These are phyloP conservation scores for Mentha longifolia DNA, from an alignment of 257 asterid species.

Conservation along the genomic window DNA sequence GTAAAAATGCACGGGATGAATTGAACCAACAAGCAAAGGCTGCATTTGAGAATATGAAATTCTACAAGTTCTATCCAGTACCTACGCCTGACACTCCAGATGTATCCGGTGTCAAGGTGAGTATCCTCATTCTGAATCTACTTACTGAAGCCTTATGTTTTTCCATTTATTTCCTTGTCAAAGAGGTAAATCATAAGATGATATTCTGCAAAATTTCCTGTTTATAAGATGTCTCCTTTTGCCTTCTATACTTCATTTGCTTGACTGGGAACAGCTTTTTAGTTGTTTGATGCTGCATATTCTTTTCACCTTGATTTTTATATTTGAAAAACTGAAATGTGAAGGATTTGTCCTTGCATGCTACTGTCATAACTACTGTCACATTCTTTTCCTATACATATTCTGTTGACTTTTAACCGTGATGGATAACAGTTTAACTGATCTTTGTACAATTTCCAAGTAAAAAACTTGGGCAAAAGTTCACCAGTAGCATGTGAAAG, in stretches of 20 bases:
- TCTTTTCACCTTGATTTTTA: neutral
- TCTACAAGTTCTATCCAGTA: constrained; percentile 87
- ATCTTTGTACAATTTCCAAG: neutral
- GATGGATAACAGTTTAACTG: constrained; percentile 1
- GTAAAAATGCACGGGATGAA: constrained; percentile 74
- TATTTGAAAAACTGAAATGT: neutral
- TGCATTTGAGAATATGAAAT: constrained; percentile 71
- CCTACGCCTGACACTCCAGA: constrained; percentile 75
- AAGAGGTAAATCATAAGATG: constrained; percentile 3
- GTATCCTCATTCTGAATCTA: constrained; percentile 8
- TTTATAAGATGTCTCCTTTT: neutral
- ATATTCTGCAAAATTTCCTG: constrained; percentile 2
- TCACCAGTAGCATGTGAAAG: neutral
- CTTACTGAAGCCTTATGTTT: neutral
- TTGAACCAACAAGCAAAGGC: constrained; percentile 69
- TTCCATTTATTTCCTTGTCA: neutral
- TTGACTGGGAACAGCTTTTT: neutral
- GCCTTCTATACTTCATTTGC: neutral
- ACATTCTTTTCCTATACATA: neutral
- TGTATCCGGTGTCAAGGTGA: constrained; percentile 81
- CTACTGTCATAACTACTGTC: neutral
- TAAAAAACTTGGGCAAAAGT: neutral
- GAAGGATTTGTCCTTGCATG: neutral
- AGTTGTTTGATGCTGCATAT: neutral
- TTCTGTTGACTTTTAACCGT: neutral